A percentile compares a stretch with the other conserved stretches of the same genome.
These are phyloP conservation scores for Pseudogymnoascus sp. DNA, from an alignment of 2,329 filamentous ascomycete genomes.

Conservation along the genomic window DNA sequence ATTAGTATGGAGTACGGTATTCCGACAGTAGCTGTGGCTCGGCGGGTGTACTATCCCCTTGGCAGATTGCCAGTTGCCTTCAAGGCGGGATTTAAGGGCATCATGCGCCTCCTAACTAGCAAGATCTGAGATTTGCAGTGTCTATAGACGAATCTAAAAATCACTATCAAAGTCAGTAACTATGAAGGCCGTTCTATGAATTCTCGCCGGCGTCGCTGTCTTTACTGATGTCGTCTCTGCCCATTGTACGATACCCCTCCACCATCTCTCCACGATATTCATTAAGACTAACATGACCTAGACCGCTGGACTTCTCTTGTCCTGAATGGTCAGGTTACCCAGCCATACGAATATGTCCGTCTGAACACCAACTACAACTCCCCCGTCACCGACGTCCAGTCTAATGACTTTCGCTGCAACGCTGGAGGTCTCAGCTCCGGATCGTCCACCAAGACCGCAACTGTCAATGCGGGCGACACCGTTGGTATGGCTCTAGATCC, in stretches of 20 bases:
- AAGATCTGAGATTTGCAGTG: background rate
- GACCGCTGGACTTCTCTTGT: conserved; percentile 10
- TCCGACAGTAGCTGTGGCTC: background rate
- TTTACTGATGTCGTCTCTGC: background rate
- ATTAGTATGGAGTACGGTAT: background rate
- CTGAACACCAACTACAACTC: conserved; percentile 40
- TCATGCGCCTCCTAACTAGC: background rate
- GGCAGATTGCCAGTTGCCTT: background rate
- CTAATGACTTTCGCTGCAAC: conserved; percentile 41
- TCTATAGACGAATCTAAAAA: background rate
- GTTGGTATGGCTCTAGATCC: conserved; percentile 43
- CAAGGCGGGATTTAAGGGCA: background rate
- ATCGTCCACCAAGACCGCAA: conserved; percentile 35
- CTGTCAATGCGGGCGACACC: conserved; percentile 37
- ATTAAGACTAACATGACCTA: background rate
- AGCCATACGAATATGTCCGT: conserved; percentile 46
- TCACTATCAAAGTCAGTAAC: background rate
- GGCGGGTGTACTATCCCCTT: background rate
- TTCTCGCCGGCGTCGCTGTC: background rate
- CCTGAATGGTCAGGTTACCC: conserved; percentile 36
- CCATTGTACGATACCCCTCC: background rate
- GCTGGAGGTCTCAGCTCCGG: conserved; percentile 31
- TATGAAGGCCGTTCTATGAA: background rate
- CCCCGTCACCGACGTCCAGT: conserved; percentile 40
- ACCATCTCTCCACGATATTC: background rate